A percentile compares a stretch with the other conserved stretches of the same genome.
phyloP scores from a whole-genome alignment of 2,329 filamentous ascomycete genomes.

The Mycosphaerella arachidis region DNA sequence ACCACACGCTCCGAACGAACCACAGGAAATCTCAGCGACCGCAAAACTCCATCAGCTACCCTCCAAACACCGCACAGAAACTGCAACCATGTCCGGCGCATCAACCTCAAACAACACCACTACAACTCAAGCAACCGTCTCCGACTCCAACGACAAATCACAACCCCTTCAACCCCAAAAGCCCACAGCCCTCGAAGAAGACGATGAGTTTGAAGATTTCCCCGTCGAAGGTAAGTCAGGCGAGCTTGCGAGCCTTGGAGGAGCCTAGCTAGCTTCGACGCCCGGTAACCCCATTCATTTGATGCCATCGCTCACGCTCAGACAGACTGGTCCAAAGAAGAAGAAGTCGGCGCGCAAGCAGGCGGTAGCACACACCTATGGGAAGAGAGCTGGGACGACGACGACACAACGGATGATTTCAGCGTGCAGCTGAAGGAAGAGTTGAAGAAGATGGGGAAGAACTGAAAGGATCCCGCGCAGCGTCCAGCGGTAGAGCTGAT shows the following conservation, averaged over 20 bases:
- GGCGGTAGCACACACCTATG: constrained; percentile 65
- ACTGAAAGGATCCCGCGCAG: background rate
- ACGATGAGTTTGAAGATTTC: constrained; percentile 99
- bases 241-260: background rate
- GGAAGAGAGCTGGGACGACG: constrained; percentile 99
- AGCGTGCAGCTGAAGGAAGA: constrained; percentile 91
- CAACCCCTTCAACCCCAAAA: constrained; percentile 57
- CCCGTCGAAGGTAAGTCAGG: constrained; percentile 73
- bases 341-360: constrained; percentile 68
- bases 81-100: constrained; percentile 45
- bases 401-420: constrained; percentile 95
- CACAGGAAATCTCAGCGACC: background rate
- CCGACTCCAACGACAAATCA: constrained; percentile 37
- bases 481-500: background rate
- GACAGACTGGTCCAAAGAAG: constrained; percentile 86
- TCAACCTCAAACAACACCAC: constrained; percentile 34
- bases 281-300: background rate
- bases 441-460: constrained; percentile 78
- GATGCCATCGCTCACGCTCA: no score
- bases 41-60: background rate
- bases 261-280: background rate
- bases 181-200: constrained; percentile 74
- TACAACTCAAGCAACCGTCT: constrained; percentile 40
- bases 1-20: background rate
- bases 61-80: background rate